Evolutionary conservation across 129 eudicot genomes (phyloP).

Genomic region (Chrysanthemum seticuspe): DNA sequence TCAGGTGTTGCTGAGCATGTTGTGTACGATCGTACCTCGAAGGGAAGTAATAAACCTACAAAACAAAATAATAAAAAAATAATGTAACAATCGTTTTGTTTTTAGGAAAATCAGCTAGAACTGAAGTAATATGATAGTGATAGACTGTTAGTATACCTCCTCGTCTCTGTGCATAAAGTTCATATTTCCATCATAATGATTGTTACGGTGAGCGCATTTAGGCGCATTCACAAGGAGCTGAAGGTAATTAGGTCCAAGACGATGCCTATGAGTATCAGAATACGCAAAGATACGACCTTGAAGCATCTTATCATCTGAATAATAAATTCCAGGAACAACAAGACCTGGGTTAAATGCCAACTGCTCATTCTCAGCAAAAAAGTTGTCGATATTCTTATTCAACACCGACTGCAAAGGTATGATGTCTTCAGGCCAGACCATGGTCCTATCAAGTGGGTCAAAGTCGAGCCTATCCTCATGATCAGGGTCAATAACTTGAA

Average conservation of each 20-base stretch:
- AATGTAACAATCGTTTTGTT: neutral
- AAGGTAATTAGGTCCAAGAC: conserved; percentile 74
- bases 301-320: conserved; percentile 78
- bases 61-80: conserved; percentile 4
- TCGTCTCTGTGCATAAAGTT: conserved; percentile 79
- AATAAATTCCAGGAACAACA: conserved; percentile 73
- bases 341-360: conserved; percentile 70
- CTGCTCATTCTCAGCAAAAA: conserved; percentile 76
- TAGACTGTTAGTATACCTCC: conserved; percentile 43
- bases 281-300: conserved; percentile 72
- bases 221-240: conserved; percentile 89
- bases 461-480: conserved; percentile 76
- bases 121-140: neutral
- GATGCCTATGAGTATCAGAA: conserved; percentile 81
- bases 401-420: conserved; percentile 72
- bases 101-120: neutral
- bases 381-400: conserved; percentile 80
- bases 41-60: conserved; percentile 71
- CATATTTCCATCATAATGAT: conserved; percentile 81
- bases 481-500: conserved; percentile 69
- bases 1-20: conserved; percentile 69
- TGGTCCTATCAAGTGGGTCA: conserved; percentile 77
- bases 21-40: conserved; percentile 71
- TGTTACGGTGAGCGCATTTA: conserved; percentile 71
- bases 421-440: conserved; percentile 81